These are phyloP conservation scores for Nevesoporus exiguus DNA, from an alignment of 768 basidiomycete genomes.

Conservation along the genomic window DNA sequence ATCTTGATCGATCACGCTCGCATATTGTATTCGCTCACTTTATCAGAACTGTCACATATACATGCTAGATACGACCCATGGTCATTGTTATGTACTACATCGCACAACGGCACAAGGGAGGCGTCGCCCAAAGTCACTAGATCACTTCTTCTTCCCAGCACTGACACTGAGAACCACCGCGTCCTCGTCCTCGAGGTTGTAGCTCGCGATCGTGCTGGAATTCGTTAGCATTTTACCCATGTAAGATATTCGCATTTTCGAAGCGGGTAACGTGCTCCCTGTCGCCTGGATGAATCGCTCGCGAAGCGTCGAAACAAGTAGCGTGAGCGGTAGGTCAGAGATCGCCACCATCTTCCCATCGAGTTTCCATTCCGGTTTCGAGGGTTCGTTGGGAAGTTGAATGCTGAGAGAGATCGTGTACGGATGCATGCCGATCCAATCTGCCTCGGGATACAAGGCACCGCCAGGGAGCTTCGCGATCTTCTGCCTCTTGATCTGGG, in stretches of 20 bases:
- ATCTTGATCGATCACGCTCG: constrained; percentile 15
- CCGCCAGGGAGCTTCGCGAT: constrained; percentile 85
- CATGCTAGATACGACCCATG: constrained; percentile 12
- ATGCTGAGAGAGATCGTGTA: constrained; percentile 84
- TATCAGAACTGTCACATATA: constrained; percentile 9
- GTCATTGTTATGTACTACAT: constrained; percentile 11
- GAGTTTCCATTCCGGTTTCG: constrained; percentile 91
- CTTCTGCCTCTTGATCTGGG: constrained; percentile 84
- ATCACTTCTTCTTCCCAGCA: constrained; percentile 69
- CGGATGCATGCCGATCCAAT: constrained; percentile 91
- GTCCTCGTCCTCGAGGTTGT: constrained; percentile 93
- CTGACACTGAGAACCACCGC: constrained; percentile 71
- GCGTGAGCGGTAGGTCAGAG: constrained; percentile 76
- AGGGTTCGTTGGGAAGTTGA: constrained; percentile 77
- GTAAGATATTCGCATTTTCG: constrained; percentile 76
- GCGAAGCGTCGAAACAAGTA: constrained; percentile 84
- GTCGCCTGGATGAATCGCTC: constrained; percentile 82
- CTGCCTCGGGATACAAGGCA: constrained; percentile 77
- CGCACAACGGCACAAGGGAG: constrained; percentile 9
- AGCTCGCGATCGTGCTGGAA: constrained; percentile 74
- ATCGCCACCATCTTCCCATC: constrained; percentile 77
- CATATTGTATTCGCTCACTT: constrained; percentile 18
- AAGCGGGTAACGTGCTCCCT: constrained; percentile 76
- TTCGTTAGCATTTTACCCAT: constrained; percentile 86
- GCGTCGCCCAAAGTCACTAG: neutral